phyloP scores from a whole-genome alignment of 495 filamentous ascomycete species.

The Aspergillus coremiiformis region DNA sequence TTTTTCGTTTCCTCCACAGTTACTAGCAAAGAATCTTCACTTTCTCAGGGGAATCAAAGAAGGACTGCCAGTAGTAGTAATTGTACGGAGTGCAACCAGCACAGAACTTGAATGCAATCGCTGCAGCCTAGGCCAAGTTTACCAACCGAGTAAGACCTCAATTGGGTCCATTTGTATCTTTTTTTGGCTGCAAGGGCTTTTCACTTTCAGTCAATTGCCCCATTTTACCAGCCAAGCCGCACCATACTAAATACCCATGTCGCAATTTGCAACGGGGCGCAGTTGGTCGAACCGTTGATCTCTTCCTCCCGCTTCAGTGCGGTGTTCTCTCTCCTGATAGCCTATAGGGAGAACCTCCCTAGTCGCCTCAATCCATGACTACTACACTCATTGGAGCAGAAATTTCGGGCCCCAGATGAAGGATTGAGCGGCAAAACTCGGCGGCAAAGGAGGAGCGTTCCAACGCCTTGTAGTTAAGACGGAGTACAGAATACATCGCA shows the following conservation, averaged over 20 bases:
- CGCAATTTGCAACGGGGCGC: background rate
- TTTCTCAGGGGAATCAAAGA: no score
- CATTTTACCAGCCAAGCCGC: background rate
- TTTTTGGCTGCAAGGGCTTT: background rate
- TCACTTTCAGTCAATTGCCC: background rate
- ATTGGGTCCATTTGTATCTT: background rate
- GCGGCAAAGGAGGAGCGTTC: background rate
- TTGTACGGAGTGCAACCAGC: no score
- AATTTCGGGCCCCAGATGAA: background rate
- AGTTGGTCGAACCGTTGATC: background rate
- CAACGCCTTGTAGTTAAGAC: no score
- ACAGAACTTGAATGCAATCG: no score
- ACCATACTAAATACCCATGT: no score
- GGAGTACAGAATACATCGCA: no score
- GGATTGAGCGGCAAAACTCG: background rate
- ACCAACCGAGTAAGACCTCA: background rate
- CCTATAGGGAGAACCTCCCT: background rate
- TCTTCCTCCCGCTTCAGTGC: background rate
- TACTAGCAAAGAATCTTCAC: no score
- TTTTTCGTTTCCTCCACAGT: no score
- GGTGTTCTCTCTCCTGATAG: background rate
- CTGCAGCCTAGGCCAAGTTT: background rate
- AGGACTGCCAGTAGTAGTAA: no score
- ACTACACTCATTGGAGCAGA: background rate
- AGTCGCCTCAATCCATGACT: background rate